Base-by-base conservation (phyloP, 1,284 basidiomycete genomes). In the Microbotryomycetes sp. region DNA sequence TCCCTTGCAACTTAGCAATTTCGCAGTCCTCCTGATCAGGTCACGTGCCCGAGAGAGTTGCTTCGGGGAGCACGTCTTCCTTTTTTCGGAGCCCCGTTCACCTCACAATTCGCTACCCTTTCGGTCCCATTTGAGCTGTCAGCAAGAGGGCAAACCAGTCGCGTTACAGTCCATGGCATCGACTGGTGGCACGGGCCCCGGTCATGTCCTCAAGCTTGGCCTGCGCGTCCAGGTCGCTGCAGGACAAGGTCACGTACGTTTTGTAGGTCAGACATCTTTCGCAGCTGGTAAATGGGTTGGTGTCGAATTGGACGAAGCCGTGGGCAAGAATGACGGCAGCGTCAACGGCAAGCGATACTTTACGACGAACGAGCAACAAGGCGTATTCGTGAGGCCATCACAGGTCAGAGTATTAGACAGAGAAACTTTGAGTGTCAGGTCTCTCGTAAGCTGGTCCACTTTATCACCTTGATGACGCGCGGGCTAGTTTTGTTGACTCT, bases 261-360 rank as follows among this genome's bases (percentile, higher is more conserved):
- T 93, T 80, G 83, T 81, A 49, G 96, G 96, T 0, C 74, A 84
- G 54, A 82, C 96, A 0, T 81, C 82, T 3, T 98, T 98, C 75
- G 84, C 90, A 16, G 75, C 84, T 2, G 96, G 96, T 0, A 87
- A 88, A 78, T 98, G 96, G 96, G 83, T 97, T 62, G 96, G 96
- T 16, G 84, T 98, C 61, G 91, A 93, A 74, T 83, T 98, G 58
- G 84, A 77, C 59, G 69, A 72, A 70, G 73, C 55, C n/a, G 86
- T 84, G 49, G 96, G 96, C 46, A 97, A 97, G 85, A 98, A 99
- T 79, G 88, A 98, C 72, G 96, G 96, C 2, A 83, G 84, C 1
- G 89, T 99, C 1, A 81, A 87, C 53, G 92, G 88, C 29, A 80
- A 86, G 60, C 71, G 78, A 7, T 99, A 98, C 79, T 98, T 99